Evolutionary conservation across 192 early-diverging fungal species (phyloP), one percentile per base, ranked within the genome.

Genomic region (Gigaspora rosea): DNA sequence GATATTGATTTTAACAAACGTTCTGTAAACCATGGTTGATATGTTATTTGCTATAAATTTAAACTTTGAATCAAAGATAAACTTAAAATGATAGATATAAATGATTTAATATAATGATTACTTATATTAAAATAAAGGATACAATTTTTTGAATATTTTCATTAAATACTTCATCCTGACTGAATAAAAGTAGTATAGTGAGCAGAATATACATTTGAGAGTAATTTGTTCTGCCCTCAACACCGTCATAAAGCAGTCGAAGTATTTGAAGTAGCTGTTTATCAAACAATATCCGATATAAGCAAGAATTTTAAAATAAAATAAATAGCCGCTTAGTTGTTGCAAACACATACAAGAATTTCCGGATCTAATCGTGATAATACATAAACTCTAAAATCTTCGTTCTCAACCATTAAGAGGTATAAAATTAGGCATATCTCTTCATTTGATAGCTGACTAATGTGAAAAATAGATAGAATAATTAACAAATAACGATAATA

Each of bases 301-400:
- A 41, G 41, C 41, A 41, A 41, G 41, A 41, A 41, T 41, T 41
- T 41, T 41, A 41, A 41, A 41, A 41, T 41, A 41, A 41, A 41
- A 41, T 3, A 3, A 41, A 41, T 41, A 41, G 2, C 41, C 7
- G 41, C 2, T 41, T 41, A 6, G 7, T 41, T 41, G 41, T 41
- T 7, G 41, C 7, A 41, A 70, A 59, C 33, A 61, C 80, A 78
- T 83, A 93, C 90, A 79, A 94, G 79, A n/a, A 87, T 90, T 72
- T 94, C 92, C 7, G 92, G 92, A 74, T 94, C 92, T 0, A 90
- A 91, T 16, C 91, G 80, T 3, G 92, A 94, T 18, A 94, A 73
- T 4, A 93, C 86, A 78, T 92, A 94, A 13, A 87, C 89, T 47
- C 88, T 78, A 73, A 94, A 94, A 16, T 83, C 82, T 11, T 87